Evolutionary conservation across 176 grass and related monocot genomes (phyloP).

Genomic region (Elaeis guineensis): DNA sequence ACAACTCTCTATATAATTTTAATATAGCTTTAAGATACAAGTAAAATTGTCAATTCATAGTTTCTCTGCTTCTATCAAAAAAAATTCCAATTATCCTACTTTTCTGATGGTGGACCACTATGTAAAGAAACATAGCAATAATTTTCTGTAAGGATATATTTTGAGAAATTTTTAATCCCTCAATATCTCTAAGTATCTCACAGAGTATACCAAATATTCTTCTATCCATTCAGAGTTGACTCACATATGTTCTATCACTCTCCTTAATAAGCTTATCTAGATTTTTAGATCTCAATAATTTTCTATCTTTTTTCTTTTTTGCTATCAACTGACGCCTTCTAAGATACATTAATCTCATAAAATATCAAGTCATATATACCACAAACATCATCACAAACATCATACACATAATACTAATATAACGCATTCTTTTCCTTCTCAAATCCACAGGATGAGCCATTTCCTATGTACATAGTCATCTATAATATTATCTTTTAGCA

Average conservation of each 20-base stretch:
- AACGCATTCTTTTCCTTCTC: no score
- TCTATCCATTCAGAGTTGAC: slow-evolving; percentile 1
- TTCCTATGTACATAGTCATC: no score
- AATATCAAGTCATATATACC: no score
- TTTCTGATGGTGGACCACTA: neutral
- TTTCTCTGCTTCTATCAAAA: slow-evolving; percentile 3
- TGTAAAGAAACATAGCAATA: neutral
- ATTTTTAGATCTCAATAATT: no score
- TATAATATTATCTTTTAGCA: no score
- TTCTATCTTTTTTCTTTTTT: no score
- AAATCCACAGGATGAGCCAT: no score
- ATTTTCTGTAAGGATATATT: neutral
- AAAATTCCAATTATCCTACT: neutral
- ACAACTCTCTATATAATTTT: neutral
- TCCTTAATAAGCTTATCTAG: no score
- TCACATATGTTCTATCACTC: neutral
- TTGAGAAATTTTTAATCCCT: neutral
- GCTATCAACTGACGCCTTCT: no score
- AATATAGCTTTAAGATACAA: neutral
- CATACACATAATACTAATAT: no score
- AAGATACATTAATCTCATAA: no score
- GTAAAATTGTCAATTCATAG: neutral
- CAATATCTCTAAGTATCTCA: slow-evolving; percentile 6
- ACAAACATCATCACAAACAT: no score
- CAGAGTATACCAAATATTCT: neutral